These are phyloP conservation scores for Chamaecrista fasciculata DNA, from an alignment of 306 rosid genomes.

Conservation along the genomic window DNA sequence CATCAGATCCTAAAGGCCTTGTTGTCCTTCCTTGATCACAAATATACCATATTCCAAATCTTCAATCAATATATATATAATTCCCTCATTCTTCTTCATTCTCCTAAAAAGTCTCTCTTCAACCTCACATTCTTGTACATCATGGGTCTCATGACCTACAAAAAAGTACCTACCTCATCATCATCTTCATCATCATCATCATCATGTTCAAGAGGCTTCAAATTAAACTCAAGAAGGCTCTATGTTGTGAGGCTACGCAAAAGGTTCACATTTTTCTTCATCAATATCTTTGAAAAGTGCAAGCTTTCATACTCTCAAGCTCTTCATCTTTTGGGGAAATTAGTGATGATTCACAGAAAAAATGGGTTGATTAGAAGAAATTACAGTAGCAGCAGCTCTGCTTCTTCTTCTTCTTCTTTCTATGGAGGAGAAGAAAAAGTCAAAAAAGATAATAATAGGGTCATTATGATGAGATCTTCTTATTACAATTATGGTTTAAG, in stretches of 20 bases:
- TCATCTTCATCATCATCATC: not conserved
- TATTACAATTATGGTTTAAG: no score
- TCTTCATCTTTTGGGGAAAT: conserved; percentile 34
- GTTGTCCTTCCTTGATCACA: conserved; percentile 26
- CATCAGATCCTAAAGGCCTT: conserved; percentile 16
- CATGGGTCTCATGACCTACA: conserved; percentile 49
- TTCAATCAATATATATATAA: conserved; percentile 25
- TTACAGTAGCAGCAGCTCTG: conserved; percentile 17
- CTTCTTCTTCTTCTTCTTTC: not conserved
- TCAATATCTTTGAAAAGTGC: conserved; percentile 40
- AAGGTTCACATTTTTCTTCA: conserved; percentile 48
- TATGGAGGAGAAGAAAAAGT: no score
- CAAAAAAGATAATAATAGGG: no score
- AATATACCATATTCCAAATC: conserved; percentile 20
- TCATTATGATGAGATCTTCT: not conserved
- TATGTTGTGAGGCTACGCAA: conserved; percentile 37
- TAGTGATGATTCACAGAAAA: conserved; percentile 31
- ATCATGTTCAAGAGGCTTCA: conserved; percentile 43
- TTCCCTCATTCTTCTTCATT: conserved; percentile 23
- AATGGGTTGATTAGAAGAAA: conserved; percentile 31
- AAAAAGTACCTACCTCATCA: conserved; percentile 28
- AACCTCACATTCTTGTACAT: conserved; percentile 15
- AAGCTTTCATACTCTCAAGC: conserved; percentile 44
- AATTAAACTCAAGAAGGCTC: conserved; percentile 48
- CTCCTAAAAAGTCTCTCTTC: conserved; percentile 36